Evolutionary conservation across 139 green algal genomes (phyloP).

Genomic region (Pleodorina starrii): DNA sequence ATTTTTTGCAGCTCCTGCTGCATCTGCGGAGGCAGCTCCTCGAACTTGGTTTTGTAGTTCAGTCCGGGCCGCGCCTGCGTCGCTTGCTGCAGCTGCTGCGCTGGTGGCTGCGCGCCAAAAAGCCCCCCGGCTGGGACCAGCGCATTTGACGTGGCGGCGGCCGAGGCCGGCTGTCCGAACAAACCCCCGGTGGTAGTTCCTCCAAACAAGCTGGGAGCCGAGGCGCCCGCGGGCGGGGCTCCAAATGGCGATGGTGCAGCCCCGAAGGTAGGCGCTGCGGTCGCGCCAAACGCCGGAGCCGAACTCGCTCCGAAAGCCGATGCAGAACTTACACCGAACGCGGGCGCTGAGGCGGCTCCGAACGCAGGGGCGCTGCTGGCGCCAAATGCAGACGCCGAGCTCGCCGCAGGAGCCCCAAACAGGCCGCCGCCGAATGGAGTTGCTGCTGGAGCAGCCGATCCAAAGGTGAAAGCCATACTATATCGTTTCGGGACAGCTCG

Average conservation of each 20-base stretch:
- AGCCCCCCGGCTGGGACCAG: constrained; percentile 13
- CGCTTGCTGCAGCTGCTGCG: constrained; percentile 30
- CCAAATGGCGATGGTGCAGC: constrained; percentile 36
- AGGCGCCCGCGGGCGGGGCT: background rate
- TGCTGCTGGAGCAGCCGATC: background rate
- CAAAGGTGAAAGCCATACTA: constrained; percentile 38
- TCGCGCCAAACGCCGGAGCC: constrained; percentile 34
- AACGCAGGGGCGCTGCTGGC: constrained; percentile 17
- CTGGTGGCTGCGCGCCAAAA: constrained; percentile 35
- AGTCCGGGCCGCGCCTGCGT: constrained; percentile 27
- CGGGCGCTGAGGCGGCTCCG: background rate
- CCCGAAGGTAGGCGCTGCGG: constrained; percentile 14
- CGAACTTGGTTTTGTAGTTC: constrained; percentile 63
- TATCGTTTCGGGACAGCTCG: background rate
- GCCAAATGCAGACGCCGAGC: constrained; percentile 31
- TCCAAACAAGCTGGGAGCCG: constrained; percentile 17
- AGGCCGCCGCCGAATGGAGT: background rate
- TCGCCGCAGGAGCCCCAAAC: constrained; percentile 38
- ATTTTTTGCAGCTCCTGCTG: constrained; percentile 59
- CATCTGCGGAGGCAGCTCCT: constrained; percentile 51
- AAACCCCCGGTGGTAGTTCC: background rate
- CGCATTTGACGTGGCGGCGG: constrained; percentile 17
- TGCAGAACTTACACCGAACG: background rate
- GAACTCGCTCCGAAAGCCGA: constrained; percentile 22
- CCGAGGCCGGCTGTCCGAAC: constrained; percentile 23